Conservation (phyloP, 208 protist species). For the Naegleria fowleri region DNA sequence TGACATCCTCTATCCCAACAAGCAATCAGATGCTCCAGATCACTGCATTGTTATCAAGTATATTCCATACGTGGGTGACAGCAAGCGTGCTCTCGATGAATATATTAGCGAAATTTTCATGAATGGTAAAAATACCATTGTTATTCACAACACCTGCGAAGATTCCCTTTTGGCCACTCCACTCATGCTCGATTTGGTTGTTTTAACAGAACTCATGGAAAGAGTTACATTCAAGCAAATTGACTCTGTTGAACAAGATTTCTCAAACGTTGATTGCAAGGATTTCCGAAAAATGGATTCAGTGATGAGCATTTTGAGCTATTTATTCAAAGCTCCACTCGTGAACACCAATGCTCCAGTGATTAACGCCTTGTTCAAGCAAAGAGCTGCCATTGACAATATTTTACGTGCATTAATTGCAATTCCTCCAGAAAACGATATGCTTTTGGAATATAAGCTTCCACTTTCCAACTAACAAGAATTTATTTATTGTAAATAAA, state of each 20-base stretch:
- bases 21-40: conserved; percentile 82
- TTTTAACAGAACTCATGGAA: conserved; percentile 90
- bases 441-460: conserved; percentile 84
- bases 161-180: conserved; percentile 96
- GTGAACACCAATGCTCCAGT: conserved; percentile 86
- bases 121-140: conserved; percentile 87
- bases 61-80: conserved; percentile 90
- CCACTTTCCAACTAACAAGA: background rate
- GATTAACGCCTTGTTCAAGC: conserved; percentile 94
- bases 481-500: background rate
- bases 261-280: conserved; percentile 41
- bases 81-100: conserved; percentile 98
- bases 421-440: conserved; percentile 85
- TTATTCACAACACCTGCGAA: conserved; percentile 96
- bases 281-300: conserved; percentile 78
- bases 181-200: conserved; percentile 94
- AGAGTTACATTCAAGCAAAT: conserved; percentile 59
- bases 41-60: conserved; percentile 99
- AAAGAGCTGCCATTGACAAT: conserved; percentile 88
- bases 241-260: background rate
- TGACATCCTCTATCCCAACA: conserved; percentile 82
- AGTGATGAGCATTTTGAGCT: conserved; percentile 86
- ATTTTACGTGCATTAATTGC: conserved; percentile 88
- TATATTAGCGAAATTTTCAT: conserved; percentile 97
- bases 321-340: conserved; percentile 91